These are phyloP conservation scores for Xylaria acuta DNA, from an alignment of 495 filamentous ascomycete species.

Conservation along the genomic window DNA sequence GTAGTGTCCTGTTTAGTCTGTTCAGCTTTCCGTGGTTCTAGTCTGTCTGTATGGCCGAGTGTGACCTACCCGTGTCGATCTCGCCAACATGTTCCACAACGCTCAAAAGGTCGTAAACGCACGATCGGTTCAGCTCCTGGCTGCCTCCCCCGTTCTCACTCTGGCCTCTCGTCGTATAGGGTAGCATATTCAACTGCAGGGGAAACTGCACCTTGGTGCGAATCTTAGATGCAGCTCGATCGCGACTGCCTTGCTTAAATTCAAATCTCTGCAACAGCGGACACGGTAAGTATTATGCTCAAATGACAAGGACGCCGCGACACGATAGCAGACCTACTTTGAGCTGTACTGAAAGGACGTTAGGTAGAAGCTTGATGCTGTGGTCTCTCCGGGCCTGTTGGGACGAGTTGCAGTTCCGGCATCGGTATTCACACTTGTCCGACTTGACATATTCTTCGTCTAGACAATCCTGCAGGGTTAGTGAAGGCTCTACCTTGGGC, in stretches of 20 bases:
- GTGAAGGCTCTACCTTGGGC: slow-evolving; percentile 46
- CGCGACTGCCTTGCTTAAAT: slow-evolving; percentile 63
- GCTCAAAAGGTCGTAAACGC: slow-evolving; percentile 80
- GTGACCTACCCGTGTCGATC: slow-evolving; percentile 67
- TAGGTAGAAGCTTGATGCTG: slow-evolving; percentile 77
- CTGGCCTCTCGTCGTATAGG: slow-evolving; percentile 73
- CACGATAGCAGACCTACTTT: slow-evolving; percentile 63
- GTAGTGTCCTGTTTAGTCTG: slow-evolving; percentile 67
- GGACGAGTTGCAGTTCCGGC: slow-evolving; percentile 72
- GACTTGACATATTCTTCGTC: slow-evolving; percentile 81
- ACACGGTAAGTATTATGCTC: background rate
- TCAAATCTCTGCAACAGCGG: slow-evolving; percentile 71
- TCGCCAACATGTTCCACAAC: slow-evolving; percentile 88
- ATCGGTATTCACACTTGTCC: slow-evolving; percentile 79
- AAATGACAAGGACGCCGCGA: background rate
- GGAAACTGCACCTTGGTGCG: slow-evolving; percentile 83
- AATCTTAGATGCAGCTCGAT: slow-evolving; percentile 75
- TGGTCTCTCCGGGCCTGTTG: slow-evolving; percentile 81
- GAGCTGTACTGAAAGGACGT: slow-evolving; percentile 88
- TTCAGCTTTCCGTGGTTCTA: slow-evolving; percentile 36
- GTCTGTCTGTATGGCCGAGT: background rate
- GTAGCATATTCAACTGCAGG: slow-evolving; percentile 83
- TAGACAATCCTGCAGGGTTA: slow-evolving; percentile 76
- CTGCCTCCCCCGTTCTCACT: slow-evolving; percentile 47
- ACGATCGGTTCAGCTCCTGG: slow-evolving; percentile 58